phyloP scores from a whole-genome alignment of 1,139 yeast species.

The Pichia sp. region DNA sequence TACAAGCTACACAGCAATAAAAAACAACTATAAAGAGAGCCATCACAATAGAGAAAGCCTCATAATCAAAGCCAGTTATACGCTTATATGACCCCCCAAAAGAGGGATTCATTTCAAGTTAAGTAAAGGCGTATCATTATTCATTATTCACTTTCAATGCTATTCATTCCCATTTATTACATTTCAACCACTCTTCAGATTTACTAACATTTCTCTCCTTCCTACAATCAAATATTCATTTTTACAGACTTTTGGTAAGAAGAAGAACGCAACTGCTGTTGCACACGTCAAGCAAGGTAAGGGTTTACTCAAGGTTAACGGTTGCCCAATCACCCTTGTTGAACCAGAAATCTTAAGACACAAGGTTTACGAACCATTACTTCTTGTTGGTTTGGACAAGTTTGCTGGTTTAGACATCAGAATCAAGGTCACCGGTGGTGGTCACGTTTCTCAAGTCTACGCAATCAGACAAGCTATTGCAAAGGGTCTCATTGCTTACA shows the following conservation, averaged over 20 bases:
- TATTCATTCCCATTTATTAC: not conserved
- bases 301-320: constrained; percentile 99
- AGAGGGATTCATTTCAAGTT: not conserved
- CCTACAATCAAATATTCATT: not conserved
- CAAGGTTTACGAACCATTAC: constrained; percentile 99
- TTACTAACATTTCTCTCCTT: constrained; percentile 12
- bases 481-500: constrained; percentile 99
- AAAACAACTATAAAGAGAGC: not conserved
- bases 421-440: constrained; percentile 99
- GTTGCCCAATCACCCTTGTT: constrained; percentile 98
- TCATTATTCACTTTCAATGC: not conserved
- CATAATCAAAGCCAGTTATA: no score
- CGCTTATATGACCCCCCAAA: no score
- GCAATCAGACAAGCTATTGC: constrained; percentile 99
- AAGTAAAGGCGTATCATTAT: no score
- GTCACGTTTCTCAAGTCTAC: constrained; percentile 99
- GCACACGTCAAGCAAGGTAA: constrained; percentile 99
- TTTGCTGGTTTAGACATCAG: constrained; percentile 98
- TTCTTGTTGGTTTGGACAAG: constrained; percentile 98
- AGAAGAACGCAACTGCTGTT: constrained; percentile 99
- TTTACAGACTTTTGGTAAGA: constrained; percentile 96
- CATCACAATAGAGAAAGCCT: no score
- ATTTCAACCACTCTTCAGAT: not conserved
- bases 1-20: not conserved
- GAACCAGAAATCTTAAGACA: constrained; percentile 99